These are phyloP conservation scores for Eucalyptus lansdowneana DNA, from an alignment of 345 rosid species.

Conservation along the genomic window DNA sequence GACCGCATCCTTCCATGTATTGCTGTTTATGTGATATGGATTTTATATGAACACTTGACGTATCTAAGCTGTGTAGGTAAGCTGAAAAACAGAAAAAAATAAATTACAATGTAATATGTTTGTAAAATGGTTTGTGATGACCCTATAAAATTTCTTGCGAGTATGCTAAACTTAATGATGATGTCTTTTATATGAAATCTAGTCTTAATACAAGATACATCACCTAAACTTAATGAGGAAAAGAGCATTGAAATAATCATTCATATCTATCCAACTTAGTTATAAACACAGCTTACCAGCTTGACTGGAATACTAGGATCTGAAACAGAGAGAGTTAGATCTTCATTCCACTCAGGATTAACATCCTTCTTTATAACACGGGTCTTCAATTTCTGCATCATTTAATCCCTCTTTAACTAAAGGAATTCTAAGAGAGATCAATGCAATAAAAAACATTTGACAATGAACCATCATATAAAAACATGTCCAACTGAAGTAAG, in stretches of 20 bases:
- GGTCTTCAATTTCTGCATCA: slow-evolving; percentile 73
- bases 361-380: slow-evolving; percentile 70
- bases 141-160: neutral
- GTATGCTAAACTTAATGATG: neutral
- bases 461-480: neutral
- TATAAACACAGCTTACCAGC: slow-evolving; percentile 26
- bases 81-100: neutral
- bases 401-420: neutral
- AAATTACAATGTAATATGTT: neutral
- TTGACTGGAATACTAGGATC: slow-evolving; percentile 46
- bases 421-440: neutral
- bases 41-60: neutral
- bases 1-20: neutral
- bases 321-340: slow-evolving; percentile 68
- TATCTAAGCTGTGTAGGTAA: neutral
- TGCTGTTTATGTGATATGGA: neutral
- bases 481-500: neutral
- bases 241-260: neutral
- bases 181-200: neutral
- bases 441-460: neutral
- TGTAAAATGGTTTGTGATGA: neutral
- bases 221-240: neutral
- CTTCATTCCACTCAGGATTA: slow-evolving; percentile 94
- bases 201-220: neutral
- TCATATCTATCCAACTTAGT: neutral